A percentile compares a stretch with the other conserved stretches of the same genome.
Conservation (phyloP, 2,329 filamentous ascomycete genomes). For the Metarhizium robertsii region DNA sequence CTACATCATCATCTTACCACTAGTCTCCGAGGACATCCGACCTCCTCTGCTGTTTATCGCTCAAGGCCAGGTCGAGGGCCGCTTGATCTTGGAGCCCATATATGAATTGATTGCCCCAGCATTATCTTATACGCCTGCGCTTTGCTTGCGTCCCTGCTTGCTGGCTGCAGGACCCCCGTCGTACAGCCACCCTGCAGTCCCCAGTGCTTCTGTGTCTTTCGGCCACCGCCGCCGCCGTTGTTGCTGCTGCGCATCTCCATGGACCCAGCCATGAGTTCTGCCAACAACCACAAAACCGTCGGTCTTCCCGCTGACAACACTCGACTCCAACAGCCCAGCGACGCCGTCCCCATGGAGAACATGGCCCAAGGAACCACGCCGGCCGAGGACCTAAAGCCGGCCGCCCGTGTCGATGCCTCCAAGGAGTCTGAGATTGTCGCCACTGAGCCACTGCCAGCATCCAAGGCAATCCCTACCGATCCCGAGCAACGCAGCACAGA, state of each 20-base stretch:
- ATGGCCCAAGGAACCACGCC: constrained; percentile 16
- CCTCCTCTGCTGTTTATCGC: background rate
- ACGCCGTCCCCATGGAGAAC: constrained; percentile 28
- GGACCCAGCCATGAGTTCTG: constrained; percentile 23
- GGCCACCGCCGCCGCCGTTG: constrained; percentile 5
- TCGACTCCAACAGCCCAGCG: constrained; percentile 23
- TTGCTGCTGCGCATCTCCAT: constrained; percentile 17
- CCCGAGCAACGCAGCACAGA: constrained; percentile 10
- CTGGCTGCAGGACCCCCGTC: background rate
- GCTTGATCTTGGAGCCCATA: background rate
- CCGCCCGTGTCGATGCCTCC: constrained; percentile 9
- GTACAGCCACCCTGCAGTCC: background rate
- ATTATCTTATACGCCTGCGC: background rate
- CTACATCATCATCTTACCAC: constrained; percentile 3
- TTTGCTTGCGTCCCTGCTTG: background rate
- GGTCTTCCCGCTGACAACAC: constrained; percentile 16
- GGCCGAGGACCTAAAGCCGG: constrained; percentile 9
- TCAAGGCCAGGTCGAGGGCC: background rate
- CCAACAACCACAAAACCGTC: constrained; percentile 11
- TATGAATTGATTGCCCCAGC: constrained; percentile 12
- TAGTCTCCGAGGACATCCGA: constrained; percentile 3
- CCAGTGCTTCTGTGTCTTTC: background rate
- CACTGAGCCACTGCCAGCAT: constrained; percentile 10
- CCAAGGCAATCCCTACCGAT: constrained; percentile 7
- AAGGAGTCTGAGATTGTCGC: constrained; percentile 8